Evolutionary conservation across 306 rosid species (phyloP).

Genomic region (Lagenaria siceraria): DNA sequence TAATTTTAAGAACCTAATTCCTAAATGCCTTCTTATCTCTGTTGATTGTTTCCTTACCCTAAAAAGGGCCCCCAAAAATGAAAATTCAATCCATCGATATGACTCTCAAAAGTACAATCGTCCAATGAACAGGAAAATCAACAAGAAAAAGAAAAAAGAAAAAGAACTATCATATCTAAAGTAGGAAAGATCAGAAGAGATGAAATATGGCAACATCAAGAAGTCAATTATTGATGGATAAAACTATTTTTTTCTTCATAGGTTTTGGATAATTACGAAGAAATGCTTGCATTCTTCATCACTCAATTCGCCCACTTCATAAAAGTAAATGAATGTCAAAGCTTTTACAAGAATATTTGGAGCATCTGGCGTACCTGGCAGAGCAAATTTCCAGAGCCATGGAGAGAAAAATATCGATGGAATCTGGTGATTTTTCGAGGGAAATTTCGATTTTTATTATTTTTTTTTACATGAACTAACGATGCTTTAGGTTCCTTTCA

Average conservation of each 20-base stretch:
- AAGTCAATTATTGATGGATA: not conserved
- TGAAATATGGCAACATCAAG: not conserved
- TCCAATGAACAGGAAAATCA: not conserved
- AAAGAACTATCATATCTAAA: not conserved
- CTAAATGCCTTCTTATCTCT: constrained; percentile 5
- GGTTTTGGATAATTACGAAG: not conserved
- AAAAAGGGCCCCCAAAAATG: not conserved
- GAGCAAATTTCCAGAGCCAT: not conserved
- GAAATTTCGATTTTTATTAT: not conserved
- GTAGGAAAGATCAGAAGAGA: not conserved
- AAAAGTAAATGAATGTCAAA: constrained; percentile 2
- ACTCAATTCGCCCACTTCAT: not conserved
- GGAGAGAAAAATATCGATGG: not conserved
- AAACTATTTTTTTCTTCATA: not conserved
- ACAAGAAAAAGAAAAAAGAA: not conserved
- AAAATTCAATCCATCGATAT: not conserved
- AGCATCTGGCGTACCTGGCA: constrained; percentile 4
- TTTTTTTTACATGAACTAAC: not conserved
- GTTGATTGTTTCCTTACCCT: not conserved
- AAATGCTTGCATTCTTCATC: constrained; percentile 4
- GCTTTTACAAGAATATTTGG: not conserved
- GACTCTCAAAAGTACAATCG: not conserved
- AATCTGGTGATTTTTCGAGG: not conserved
- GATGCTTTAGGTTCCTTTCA: not conserved
- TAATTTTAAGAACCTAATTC: constrained; percentile 1